These are phyloP conservation scores for Cyphellophora attinorum DNA, from an alignment of 2,329 filamentous ascomycete species.

Conservation along the genomic window DNA sequence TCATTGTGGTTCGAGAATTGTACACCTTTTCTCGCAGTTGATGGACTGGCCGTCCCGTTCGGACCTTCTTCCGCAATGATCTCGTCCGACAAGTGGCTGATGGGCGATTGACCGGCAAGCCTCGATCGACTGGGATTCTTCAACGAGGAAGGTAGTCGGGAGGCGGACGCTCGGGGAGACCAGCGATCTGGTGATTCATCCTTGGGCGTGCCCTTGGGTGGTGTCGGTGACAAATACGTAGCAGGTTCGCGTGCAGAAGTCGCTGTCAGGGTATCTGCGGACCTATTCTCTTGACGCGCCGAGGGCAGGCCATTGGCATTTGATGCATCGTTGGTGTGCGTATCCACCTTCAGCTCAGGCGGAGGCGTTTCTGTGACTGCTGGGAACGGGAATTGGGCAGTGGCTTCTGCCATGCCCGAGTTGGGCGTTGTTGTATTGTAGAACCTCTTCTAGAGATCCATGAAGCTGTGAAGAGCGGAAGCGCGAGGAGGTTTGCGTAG, in stretches of 20 bases:
- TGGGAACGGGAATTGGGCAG: not conserved
- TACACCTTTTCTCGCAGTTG: constrained; percentile 44
- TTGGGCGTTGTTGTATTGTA: too few relatives aligned
- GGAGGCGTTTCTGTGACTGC: not conserved
- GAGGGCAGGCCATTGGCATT: not conserved
- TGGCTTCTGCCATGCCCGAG: not conserved
- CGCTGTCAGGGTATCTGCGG: not conserved
- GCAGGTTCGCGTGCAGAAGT: not conserved
- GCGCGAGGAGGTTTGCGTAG: too few relatives aligned
- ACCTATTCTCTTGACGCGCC: not conserved
- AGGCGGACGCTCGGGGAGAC: not conserved
- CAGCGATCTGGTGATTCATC: not conserved
- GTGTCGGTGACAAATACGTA: not conserved
- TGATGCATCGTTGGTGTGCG: not conserved
- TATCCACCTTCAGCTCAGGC: not conserved
- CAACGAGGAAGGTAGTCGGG: not conserved
- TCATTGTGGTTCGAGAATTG: constrained; percentile 59
- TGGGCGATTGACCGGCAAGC: not conserved
- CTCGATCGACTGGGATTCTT: not conserved
- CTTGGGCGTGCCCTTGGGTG: not conserved
- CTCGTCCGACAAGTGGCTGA: not conserved
- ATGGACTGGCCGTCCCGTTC: constrained; percentile 8
- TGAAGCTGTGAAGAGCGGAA: too few relatives aligned
- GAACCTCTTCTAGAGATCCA: too few relatives aligned
- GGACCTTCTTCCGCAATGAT: not conserved